Conservation (phyloP, 495 filamentous ascomycete genomes). For the Hypoxylon intermedium region DNA sequence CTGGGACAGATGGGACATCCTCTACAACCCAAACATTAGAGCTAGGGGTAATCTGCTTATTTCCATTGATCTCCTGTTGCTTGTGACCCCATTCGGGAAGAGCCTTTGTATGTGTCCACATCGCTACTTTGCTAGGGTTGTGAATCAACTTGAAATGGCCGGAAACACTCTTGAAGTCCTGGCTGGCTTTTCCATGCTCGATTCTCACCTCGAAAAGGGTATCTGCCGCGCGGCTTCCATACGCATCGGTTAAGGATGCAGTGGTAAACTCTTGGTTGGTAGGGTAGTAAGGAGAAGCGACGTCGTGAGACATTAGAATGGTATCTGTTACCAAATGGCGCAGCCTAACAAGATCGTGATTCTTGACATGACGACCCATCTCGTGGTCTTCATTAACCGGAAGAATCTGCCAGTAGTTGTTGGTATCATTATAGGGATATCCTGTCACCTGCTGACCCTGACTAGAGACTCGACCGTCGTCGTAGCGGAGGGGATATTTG, state of each 20-base stretch:
- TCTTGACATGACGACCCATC: conserved; percentile 70
- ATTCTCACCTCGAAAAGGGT: conserved; percentile 93
- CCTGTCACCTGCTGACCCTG: conserved; percentile 98
- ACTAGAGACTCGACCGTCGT: conserved; percentile 95
- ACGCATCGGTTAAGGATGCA: conserved; percentile 71
- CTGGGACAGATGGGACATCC: conserved; percentile 79
- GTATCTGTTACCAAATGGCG: conserved; percentile 86
- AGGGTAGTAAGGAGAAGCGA: conserved; percentile 95
- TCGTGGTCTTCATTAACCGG: conserved; percentile 66
- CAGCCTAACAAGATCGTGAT: conserved; percentile 87
- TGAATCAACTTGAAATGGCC: conserved; percentile 96
- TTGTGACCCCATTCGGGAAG: conserved; percentile 96
- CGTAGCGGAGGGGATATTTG: conserved; percentile 89
- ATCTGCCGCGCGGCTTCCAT: conserved; percentile 82
- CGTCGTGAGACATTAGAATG: conserved; percentile 92
- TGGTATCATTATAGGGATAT: conserved; percentile 97
- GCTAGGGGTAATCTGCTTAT: conserved; percentile 89
- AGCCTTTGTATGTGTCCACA: conserved; percentile 96
- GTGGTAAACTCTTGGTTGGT: conserved; percentile 99
- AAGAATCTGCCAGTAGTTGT: conserved; percentile 97
- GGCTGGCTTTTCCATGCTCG: conserved; percentile 80
- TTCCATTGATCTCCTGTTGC: conserved; percentile 98
- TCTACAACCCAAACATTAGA: conserved; percentile 97
- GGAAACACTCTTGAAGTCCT: conserved; percentile 87
- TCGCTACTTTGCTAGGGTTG: conserved; percentile 89